Base-by-base conservation (phyloP, 2,329 filamentous ascomycete species). In the Botrytis deweyae region DNA sequence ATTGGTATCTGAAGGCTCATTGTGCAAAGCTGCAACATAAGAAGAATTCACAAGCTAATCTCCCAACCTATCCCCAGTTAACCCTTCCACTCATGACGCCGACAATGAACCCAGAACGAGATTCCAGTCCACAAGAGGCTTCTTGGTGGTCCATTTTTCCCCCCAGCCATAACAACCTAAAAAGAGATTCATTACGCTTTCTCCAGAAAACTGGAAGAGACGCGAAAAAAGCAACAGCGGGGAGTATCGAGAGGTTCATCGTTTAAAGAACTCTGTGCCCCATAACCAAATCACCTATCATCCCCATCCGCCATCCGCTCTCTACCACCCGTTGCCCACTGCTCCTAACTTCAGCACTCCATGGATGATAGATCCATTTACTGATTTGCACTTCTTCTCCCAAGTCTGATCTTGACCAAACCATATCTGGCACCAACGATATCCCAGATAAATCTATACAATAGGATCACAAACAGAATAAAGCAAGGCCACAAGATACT, bases 131-230 rank as follows among this genome's bases (percentile, higher is more conserved):
- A 18, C 10, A 12, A n/a, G 25, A 25, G 38, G 7, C 22, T 38
- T 63, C 7, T 18, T n/a, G 18, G 40, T 1, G 5, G 4, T 2
- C 25, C 18, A 25, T 33, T 6, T 3, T 22, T 20, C 5, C 22
- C 16, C 25, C 16, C 25, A 29, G 14, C 1, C 22, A 36, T 14
- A 16, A 14, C 4, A 29, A 22, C 1, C 10, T n/a, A 8, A 62
- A n/a, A 16, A 22, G 1, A 14, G 1, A 33, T 7, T 8, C 6
- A 20, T 29, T 12, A 4, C 10, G 3, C 6, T 7, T 10, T 4
- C 12, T 6, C 36, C 20, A 46, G 18, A 14, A 29, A 42, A 68
- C 10, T 18, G 16, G 1, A 40, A 68, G 8, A 58, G 2, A 33
- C 9, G 4, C 14, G 16, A 18, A 58, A 18, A 58, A 40, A 25